Evolutionary conservation across 345 rosid species (phyloP).

Genomic region (Trapa incisa): DNA sequence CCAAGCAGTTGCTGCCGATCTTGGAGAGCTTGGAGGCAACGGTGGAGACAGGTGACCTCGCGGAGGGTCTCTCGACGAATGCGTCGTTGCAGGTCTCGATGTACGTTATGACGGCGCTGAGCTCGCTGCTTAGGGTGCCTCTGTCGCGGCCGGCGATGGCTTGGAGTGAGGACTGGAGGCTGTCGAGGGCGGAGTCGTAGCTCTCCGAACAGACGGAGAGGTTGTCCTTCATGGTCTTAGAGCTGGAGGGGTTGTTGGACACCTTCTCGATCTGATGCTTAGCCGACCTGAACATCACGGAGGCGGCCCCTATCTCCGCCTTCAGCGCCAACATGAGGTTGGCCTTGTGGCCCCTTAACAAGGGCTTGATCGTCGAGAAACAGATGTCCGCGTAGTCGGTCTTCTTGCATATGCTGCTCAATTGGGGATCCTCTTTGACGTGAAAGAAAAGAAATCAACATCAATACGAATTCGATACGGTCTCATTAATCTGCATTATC

Average conservation of each 20-base stretch:
- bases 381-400: conserved; percentile 8
- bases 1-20: conserved; percentile 13
- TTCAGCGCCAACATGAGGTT: not conserved
- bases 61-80: not conserved
- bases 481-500: too few relatives aligned
- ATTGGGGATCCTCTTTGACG: not conserved
- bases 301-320: conserved; percentile 7
- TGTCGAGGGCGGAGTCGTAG: conserved; percentile 11
- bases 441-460: too few relatives aligned
- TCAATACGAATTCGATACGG: too few relatives aligned
- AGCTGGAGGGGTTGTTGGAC: not conserved
- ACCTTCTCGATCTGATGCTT: not conserved
- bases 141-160: conserved; percentile 3
- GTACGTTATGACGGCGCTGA: conserved; percentile 11
- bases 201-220: conserved; percentile 6
- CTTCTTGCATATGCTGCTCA: conserved; percentile 3
- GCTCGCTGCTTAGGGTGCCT: conserved; percentile 7
- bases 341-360: not conserved
- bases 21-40: not conserved
- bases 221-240: not conserved
- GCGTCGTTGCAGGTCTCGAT: conserved; percentile 10
- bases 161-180: not conserved
- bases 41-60: not conserved
- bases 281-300: not conserved
- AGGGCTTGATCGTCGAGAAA: not conserved